phyloP scores from a whole-genome alignment of 2,329 filamentous ascomycete species.

The Chrysosporium queenslandicum region DNA sequence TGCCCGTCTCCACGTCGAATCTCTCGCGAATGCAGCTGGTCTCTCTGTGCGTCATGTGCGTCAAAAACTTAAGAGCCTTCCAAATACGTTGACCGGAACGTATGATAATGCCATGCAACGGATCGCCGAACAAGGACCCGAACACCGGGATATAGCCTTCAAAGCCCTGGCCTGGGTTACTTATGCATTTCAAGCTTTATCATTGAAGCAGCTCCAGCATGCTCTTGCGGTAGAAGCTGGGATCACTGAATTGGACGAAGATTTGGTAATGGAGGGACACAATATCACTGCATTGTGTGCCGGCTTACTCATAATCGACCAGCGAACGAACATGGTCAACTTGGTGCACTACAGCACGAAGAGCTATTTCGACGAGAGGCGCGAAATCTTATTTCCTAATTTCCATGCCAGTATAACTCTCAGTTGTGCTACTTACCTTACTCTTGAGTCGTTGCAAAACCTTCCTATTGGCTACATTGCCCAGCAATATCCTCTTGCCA shows the following conservation, averaged over 20 bases:
- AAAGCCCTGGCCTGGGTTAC: constrained; percentile 36
- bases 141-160: constrained; percentile 28
- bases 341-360: constrained; percentile 29
- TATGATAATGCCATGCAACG: constrained; percentile 36
- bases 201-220: constrained; percentile 32
- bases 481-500: constrained; percentile 15
- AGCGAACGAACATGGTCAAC: constrained; percentile 23
- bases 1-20: constrained; percentile 21
- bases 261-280: constrained; percentile 27
- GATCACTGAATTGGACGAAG: constrained; percentile 24
- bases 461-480: background rate
- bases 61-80: constrained; percentile 17
- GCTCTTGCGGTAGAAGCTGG: constrained; percentile 34
- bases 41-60: background rate
- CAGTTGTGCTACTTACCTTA: constrained; percentile 20
- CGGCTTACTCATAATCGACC: constrained; percentile 28
- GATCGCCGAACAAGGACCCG: background rate
- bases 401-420: constrained; percentile 15
- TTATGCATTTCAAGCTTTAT: constrained; percentile 29
- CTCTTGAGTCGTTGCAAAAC: background rate
- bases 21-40: constrained; percentile 9
- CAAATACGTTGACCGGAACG: constrained; percentile 24
- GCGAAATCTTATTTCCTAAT: constrained; percentile 14
- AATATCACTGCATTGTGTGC: constrained; percentile 24
- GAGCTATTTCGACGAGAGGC: constrained; percentile 24